Evolutionary conservation across 2,329 filamentous ascomycete genomes (phyloP).

Genomic region (Fusarium equiseti): DNA sequence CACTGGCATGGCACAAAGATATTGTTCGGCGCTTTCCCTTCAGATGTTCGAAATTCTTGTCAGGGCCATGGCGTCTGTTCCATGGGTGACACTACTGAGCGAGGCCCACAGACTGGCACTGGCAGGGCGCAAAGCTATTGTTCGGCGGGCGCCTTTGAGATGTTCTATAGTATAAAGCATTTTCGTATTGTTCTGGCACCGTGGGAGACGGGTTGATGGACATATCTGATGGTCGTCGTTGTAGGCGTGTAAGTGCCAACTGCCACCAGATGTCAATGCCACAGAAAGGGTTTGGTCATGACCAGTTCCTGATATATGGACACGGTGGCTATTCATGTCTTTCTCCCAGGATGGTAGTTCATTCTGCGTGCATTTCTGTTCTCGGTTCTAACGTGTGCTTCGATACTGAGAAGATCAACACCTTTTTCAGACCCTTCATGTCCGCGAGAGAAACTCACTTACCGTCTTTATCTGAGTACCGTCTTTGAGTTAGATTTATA

Average conservation of each 20-base stretch:
- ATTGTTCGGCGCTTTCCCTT: background rate
- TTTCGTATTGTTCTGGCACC: background rate
- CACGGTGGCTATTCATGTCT: fast-evolving
- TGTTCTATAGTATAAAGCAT: background rate
- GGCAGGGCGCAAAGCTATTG: background rate
- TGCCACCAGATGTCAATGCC: background rate
- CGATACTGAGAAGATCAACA: fast-evolving
- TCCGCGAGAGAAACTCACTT: background rate
- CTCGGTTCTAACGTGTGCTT: background rate
- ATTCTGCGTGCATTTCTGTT: fast-evolving
- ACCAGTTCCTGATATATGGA: background rate
- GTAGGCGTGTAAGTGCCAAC: background rate
- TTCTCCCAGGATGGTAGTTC: fast-evolving
- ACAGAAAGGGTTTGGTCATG: fast-evolving
- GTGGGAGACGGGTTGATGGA: fast-evolving
- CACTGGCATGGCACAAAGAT: background rate
- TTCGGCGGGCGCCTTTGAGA: fast-evolving
- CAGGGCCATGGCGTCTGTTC: background rate
- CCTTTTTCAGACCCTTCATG: background rate
- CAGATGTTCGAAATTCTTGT: background rate
- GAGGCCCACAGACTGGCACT: background rate
- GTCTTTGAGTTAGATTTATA: background rate
- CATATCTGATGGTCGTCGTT: background rate
- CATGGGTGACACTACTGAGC: background rate
- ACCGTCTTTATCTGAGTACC: background rate